Conservation (phyloP, 805 yeast species). For the Saturnispora quitensis region DNA sequence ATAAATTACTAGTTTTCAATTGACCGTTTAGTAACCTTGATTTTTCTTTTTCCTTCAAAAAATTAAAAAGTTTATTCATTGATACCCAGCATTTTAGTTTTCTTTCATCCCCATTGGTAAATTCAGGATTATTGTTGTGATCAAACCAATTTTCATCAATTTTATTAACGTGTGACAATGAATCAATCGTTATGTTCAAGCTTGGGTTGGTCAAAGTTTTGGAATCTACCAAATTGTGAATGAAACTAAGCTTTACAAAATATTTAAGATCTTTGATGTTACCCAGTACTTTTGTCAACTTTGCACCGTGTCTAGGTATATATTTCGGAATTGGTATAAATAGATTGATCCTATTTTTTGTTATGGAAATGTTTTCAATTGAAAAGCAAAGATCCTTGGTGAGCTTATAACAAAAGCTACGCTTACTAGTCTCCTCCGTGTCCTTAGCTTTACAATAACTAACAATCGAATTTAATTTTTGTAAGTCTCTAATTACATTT, state of each 20-base stretch:
- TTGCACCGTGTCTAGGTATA: constrained; percentile 11
- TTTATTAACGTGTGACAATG: constrained; percentile 7
- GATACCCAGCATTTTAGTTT: constrained; percentile 12
- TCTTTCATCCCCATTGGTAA: constrained; percentile 6
- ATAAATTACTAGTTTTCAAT: constrained; percentile 7
- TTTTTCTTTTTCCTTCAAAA: constrained; percentile 19
- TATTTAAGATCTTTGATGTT: constrained; percentile 7
- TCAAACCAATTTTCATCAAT: constrained; percentile 12
- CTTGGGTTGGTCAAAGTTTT: constrained; percentile 11
- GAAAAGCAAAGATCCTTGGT: constrained; percentile 19
- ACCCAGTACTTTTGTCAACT: constrained; percentile 6
- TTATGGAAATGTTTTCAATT: constrained; percentile 12
- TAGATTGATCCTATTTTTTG: constrained; percentile 16
- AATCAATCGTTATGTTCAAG: constrained; percentile 12
- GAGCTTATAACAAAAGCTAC: constrained; percentile 14
- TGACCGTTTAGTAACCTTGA: constrained; percentile 15
- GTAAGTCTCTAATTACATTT: background rate
- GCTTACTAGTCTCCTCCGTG: background rate
- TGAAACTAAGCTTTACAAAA: constrained; percentile 14
- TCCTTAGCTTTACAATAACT: background rate
- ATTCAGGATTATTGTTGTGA: constrained; percentile 4
- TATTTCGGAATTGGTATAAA: constrained; percentile 22
- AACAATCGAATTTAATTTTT: background rate
- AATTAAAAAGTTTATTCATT: constrained; percentile 17
- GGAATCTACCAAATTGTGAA: constrained; percentile 12